Evolutionary conservation across 805 yeast genomes (phyloP).

Genomic region (Starmerella scarabaei): DNA sequence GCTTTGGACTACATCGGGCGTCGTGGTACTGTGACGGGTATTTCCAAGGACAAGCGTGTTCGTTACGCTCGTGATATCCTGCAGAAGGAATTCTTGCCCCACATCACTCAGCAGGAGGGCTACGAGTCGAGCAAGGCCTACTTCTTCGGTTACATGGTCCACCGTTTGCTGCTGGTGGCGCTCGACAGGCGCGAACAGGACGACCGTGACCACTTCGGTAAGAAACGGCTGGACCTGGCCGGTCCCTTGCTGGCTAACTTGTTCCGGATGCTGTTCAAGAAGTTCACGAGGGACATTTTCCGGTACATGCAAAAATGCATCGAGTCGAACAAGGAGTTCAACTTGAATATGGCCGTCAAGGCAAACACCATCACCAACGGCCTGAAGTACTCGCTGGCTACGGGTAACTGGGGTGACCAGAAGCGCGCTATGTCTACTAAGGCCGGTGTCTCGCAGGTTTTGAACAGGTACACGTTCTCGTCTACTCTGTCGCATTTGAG

Average conservation of each 20-base stretch:
- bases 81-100: constrained; percentile 92
- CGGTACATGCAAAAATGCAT: constrained; percentile 98
- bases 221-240: constrained; percentile 94
- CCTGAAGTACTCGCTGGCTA: constrained; percentile 90
- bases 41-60: constrained; percentile 93
- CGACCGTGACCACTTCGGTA: constrained; percentile 99
- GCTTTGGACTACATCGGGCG: constrained; percentile 97
- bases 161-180: constrained; percentile 86
- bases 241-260: constrained; percentile 94
- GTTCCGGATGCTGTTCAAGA: constrained; percentile 87
- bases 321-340: constrained; percentile 94
- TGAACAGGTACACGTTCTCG: constrained; percentile 94
- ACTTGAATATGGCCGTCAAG: constrained; percentile 90
- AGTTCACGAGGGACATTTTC: constrained; percentile 90
- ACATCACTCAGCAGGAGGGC: constrained; percentile 94
- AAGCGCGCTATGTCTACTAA: constrained; percentile 97
- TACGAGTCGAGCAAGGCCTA: constrained; percentile 94
- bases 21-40: constrained; percentile 94
- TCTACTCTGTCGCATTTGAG: constrained; percentile 97
- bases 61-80: constrained; percentile 94
- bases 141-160: constrained; percentile 95
- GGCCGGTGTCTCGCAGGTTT: constrained; percentile 98
- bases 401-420: constrained; percentile 99
- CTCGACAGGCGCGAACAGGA: constrained; percentile 95
- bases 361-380: constrained; percentile 96